Evolutionary conservation across 352 stramenopile species (phyloP).

Genomic region (Albugo candida): DNA sequence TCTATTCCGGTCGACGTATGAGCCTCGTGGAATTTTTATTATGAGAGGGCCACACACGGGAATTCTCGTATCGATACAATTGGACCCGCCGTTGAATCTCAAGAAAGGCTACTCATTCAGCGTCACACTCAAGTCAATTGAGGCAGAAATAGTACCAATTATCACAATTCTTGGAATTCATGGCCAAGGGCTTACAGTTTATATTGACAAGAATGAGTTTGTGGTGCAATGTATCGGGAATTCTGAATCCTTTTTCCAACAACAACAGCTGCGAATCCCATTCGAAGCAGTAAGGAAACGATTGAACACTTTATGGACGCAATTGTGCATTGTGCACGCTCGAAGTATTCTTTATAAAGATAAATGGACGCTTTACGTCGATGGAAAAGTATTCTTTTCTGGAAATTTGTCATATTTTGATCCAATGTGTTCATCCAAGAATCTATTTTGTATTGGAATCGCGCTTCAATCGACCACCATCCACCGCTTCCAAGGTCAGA

Average conservation of each 20-base stretch:
- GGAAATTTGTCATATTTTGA: slow-evolving; percentile 59
- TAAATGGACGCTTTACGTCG: slow-evolving; percentile 53
- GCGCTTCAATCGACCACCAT: slow-evolving; percentile 8
- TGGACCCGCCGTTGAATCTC: slow-evolving; percentile 29
- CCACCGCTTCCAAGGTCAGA: slow-evolving; percentile 27
- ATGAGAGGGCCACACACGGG: slow-evolving; percentile 42
- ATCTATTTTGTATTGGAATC: slow-evolving; percentile 51
- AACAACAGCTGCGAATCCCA: slow-evolving; percentile 29
- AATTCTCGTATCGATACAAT: slow-evolving; percentile 24
- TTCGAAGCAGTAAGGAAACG: slow-evolving; percentile 23
- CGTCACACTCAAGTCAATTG: slow-evolving; percentile 31
- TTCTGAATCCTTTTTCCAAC: slow-evolving; percentile 12
- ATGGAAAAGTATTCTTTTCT: slow-evolving; percentile 32
- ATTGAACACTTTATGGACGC: slow-evolving; percentile 41
- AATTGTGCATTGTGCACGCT: slow-evolving; percentile 58
- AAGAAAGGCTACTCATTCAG: slow-evolving; percentile 67
- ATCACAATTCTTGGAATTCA: slow-evolving; percentile 62
- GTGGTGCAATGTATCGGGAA: slow-evolving; percentile 29
- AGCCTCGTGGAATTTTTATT: slow-evolving; percentile 44
- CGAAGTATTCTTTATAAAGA: slow-evolving; percentile 84
- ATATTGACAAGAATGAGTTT: slow-evolving; percentile 29
- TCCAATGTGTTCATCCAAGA: slow-evolving; percentile 34
- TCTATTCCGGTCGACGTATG: slow-evolving; percentile 28
- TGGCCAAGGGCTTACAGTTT: slow-evolving; percentile 44
- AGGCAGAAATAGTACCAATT: slow-evolving; percentile 14